Conservation (phyloP, 495 filamentous ascomycete species). For the Aspergillus saccharolyticus region DNA sequence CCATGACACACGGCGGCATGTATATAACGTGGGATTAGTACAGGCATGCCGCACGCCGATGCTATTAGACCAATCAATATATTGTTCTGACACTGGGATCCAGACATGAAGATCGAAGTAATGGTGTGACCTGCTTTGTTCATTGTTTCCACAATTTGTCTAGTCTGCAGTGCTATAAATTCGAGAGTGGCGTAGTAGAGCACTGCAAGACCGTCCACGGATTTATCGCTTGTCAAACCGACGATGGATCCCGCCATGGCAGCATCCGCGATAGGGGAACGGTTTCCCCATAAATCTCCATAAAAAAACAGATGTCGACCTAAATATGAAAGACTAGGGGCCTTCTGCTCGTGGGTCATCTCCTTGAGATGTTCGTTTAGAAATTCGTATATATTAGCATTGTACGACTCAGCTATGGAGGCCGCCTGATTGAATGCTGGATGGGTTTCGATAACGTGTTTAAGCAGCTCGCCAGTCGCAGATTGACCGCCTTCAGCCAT, state of each 20-base stretch:
- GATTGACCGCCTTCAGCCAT: slow-evolving; percentile 96
- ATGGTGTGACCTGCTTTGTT: slow-evolving; percentile 80
- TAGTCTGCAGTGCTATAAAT: slow-evolving; percentile 94
- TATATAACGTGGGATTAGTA: slow-evolving; percentile 85
- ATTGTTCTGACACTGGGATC: slow-evolving; percentile 92
- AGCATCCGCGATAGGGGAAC: slow-evolving; percentile 86
- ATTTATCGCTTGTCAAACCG: slow-evolving; percentile 78
- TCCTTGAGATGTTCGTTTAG: slow-evolving; percentile 83
- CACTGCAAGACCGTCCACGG: slow-evolving; percentile 77
- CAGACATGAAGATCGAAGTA: slow-evolving; percentile 94
- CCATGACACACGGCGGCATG: slow-evolving; percentile 95
- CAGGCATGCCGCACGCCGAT: slow-evolving; percentile 83
- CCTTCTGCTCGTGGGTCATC: slow-evolving; percentile 58
- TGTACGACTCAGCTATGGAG: slow-evolving; percentile 69
- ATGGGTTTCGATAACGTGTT: slow-evolving; percentile 90
- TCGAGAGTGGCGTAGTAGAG: slow-evolving; percentile 94
- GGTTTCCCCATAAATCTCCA: slow-evolving; percentile 96
- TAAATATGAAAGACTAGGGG: slow-evolving; percentile 76
- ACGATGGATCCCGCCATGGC: slow-evolving; percentile 86
- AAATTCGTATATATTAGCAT: slow-evolving; percentile 87
- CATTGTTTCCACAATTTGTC: slow-evolving; percentile 92
- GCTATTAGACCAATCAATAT: slow-evolving; percentile 88
- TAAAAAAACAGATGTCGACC: slow-evolving; percentile 96
- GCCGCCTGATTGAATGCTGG: slow-evolving; percentile 74
- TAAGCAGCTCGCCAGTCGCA: slow-evolving; percentile 89